Evolutionary conservation across 2,329 filamentous ascomycete genomes (phyloP).

Genomic region (Lecanoromycetidae sp.): DNA sequence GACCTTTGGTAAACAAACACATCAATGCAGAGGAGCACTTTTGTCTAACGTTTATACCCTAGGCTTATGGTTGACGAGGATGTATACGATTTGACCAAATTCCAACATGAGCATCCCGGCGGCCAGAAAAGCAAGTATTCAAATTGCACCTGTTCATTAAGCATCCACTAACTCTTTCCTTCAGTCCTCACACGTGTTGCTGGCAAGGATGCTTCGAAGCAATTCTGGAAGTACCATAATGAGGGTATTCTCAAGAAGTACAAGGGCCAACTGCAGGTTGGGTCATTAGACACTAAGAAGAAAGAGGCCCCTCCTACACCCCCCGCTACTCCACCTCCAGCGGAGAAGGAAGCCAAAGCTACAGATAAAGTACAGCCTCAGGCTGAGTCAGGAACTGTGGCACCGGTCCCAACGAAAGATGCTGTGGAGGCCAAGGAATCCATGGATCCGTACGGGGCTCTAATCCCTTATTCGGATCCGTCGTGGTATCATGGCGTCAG

Average conservation of each 20-base stretch:
- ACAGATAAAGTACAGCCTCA: constrained; percentile 42
- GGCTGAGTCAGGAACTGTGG: constrained; percentile 45
- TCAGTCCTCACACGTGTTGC: constrained; percentile 52
- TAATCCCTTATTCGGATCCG: constrained; percentile 86
- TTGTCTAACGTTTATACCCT: constrained; percentile 22
- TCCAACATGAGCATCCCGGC: constrained; percentile 72
- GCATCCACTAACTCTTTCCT: constrained; percentile 19
- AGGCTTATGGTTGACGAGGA: constrained; percentile 81
- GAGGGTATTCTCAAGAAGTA: constrained; percentile 51
- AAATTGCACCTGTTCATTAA: constrained; percentile 1
- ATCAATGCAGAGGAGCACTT: neutral
- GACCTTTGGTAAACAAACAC: constrained; percentile 44
- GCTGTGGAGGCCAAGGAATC: constrained; percentile 52
- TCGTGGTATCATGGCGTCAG: constrained; percentile 88
- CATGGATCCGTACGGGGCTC: constrained; percentile 70
- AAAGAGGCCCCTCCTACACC: constrained; percentile 43
- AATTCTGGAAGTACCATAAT: constrained; percentile 56
- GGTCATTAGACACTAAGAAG: constrained; percentile 78
- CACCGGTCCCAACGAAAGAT: constrained; percentile 33
- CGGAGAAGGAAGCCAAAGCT: constrained; percentile 34
- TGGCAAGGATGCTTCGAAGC: constrained; percentile 56
- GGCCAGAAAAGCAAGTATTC: constrained; percentile 52
- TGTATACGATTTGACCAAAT: constrained; percentile 87
- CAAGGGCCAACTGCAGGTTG: constrained; percentile 47
- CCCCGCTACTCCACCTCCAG: constrained; percentile 34